These are phyloP conservation scores for Oenanthe javanica DNA, from an alignment of 140 eudicot species.

Conservation along the genomic window DNA sequence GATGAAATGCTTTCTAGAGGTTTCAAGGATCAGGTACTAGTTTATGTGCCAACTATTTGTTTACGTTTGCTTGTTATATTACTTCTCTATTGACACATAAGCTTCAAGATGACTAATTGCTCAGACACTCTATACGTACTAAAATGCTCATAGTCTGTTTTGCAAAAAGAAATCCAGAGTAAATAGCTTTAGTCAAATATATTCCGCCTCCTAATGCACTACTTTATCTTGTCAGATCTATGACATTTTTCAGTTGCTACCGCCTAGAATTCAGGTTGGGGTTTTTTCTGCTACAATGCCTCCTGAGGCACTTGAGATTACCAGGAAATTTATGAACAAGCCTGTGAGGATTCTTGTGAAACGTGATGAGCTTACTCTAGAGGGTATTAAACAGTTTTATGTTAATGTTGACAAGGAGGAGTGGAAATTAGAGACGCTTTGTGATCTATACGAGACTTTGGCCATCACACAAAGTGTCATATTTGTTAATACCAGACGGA, in stretches of 20 bases:
- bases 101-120: too few species aligned
- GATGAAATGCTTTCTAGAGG: conserved; percentile 67
- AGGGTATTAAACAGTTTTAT: conserved; percentile 47
- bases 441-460: conserved; percentile 50
- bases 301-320: conserved; percentile 51
- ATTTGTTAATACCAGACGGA: conserved; percentile 53
- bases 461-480: conserved; percentile 58
- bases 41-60: not conserved
- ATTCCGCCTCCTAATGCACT: not conserved
- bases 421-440: conserved; percentile 50
- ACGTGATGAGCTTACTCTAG: conserved; percentile 59
- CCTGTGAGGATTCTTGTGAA: conserved; percentile 55
- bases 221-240: conserved; percentile 30
- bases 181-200: not conserved
- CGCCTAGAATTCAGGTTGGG: conserved; percentile 51
- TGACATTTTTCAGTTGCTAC: conserved; percentile 51
- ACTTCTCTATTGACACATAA: too few species aligned
- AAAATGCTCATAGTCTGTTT: not conserved
- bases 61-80: not conserved
- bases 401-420: conserved; percentile 44
- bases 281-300: conserved; percentile 68
- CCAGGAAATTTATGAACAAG: conserved; percentile 48
- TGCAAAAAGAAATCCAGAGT: not conserved
- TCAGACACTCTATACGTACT: too few species aligned
- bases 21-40: conserved; percentile 53